Percentiles rank a stretch among this genome's conserved stretches.
Evolutionary conservation across 2,329 filamentous ascomycete species (phyloP).

Genomic region (Ophiostoma populinum): DNA sequence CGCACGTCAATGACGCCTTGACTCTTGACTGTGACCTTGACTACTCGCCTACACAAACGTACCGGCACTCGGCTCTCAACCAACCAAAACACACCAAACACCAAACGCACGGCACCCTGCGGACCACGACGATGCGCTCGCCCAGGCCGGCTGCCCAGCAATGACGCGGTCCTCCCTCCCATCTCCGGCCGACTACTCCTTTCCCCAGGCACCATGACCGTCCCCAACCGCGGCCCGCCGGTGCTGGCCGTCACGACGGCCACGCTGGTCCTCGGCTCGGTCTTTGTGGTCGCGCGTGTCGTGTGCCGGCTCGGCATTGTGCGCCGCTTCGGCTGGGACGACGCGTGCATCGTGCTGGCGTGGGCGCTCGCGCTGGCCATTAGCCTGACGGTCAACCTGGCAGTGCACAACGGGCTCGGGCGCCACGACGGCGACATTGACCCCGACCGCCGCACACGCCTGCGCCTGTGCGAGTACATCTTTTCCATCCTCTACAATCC

Average conservation of each 20-base stretch:
- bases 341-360: slow-evolving; percentile 64
- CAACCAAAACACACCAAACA: too few relatives aligned
- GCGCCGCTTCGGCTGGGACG: slow-evolving; percentile 54
- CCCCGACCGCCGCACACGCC: slow-evolving; percentile 24
- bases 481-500: slow-evolving; percentile 62
- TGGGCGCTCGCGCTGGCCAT: slow-evolving; percentile 58
- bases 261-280: slow-evolving; percentile 50
- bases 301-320: slow-evolving; percentile 59
- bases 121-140: too few relatives aligned
- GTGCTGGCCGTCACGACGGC: slow-evolving; percentile 55
- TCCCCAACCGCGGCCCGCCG: slow-evolving; percentile 32
- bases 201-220: too few relatives aligned
- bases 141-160: too few relatives aligned
- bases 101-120: too few relatives aligned
- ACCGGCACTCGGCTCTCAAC: too few relatives aligned
- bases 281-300: slow-evolving; percentile 61
- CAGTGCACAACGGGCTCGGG: slow-evolving; percentile 48
- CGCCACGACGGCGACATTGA: slow-evolving; percentile 45
- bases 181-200: neutral
- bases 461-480: slow-evolving; percentile 45
- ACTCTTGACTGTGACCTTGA: too few relatives aligned
- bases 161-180: too few relatives aligned
- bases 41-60: too few relatives aligned
- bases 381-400: slow-evolving; percentile 48
- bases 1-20: too few relatives aligned